phyloP scores from a whole-genome alignment of 2,329 filamentous ascomycete species.

The Trichothecium sympodiale region DNA sequence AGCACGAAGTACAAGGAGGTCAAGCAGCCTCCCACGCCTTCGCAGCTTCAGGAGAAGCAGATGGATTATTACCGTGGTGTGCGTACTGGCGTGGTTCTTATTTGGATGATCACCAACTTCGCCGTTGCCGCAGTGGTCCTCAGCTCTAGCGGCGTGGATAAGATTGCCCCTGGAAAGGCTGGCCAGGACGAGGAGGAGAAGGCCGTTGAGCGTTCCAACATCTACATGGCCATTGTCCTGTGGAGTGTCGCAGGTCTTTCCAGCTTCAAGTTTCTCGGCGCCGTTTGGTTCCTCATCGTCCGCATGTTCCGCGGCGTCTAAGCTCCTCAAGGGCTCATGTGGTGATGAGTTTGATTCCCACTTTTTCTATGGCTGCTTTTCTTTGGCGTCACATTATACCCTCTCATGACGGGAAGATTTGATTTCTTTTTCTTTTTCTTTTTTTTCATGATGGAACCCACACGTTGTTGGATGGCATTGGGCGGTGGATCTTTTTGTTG shows the following conservation, averaged over 20 bases:
- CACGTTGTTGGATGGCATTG: no score
- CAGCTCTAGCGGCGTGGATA: constrained; percentile 71
- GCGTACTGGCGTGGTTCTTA: constrained; percentile 78
- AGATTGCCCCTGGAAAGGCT: constrained; percentile 34
- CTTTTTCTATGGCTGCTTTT: neutral
- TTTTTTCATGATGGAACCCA: no score
- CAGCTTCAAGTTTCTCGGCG: constrained; percentile 77
- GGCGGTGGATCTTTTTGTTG: neutral
- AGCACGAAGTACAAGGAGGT: constrained; percentile 62
- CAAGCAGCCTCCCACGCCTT: constrained; percentile 45
- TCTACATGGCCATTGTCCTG: constrained; percentile 79
- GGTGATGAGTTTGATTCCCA: no score
- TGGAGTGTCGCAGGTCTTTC: constrained; percentile 83
- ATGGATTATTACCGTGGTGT: constrained; percentile 99
- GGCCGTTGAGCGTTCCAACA: constrained; percentile 49
- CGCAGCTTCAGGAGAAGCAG: constrained; percentile 64
- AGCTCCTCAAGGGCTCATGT: no score
- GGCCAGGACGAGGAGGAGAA: constrained; percentile 27
- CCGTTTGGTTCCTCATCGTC: constrained; percentile 85
- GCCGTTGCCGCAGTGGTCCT: constrained; percentile 77
- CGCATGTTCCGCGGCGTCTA: constrained; percentile 71
- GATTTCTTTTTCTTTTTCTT: constrained; percentile 2
- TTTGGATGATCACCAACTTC: constrained; percentile 97
- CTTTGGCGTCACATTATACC: no score
- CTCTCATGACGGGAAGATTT: neutral